phyloP scores from a whole-genome alignment of 805 yeast species.

The Clavispora carvajalis region DNA sequence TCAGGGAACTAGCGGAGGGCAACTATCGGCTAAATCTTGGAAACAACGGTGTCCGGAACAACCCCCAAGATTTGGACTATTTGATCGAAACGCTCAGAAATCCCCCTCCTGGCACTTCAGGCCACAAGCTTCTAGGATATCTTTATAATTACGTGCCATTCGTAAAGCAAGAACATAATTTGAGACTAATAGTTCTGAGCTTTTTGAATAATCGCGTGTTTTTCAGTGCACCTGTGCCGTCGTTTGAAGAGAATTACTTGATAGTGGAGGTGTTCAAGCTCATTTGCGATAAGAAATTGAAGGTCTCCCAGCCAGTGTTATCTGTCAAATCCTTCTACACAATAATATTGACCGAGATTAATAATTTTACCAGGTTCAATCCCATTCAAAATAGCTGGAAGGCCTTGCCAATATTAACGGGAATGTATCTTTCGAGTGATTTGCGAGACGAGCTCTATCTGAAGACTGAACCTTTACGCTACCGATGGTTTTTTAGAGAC shows the following conservation, averaged over 20 bases:
- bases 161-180: constrained; percentile 42
- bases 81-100: constrained; percentile 39
- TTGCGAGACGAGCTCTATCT: constrained; percentile 30
- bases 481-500: constrained; percentile 28
- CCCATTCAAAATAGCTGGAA: constrained; percentile 38
- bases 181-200: constrained; percentile 38
- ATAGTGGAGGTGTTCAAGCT: constrained; percentile 46
- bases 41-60: too few species aligned
- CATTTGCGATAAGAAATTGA: constrained; percentile 40
- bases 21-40: too few species aligned
- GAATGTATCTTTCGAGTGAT: constrained; percentile 35
- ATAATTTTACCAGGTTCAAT: constrained; percentile 25
- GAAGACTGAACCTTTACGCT: constrained; percentile 20
- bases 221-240: constrained; percentile 14
- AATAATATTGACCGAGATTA: constrained; percentile 29
- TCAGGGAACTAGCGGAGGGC: neutral
- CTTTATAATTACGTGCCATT: constrained; percentile 48
- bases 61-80: constrained; percentile 46
- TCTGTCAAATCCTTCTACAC: constrained; percentile 40
- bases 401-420: constrained; percentile 43
- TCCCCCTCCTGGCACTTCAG: constrained; percentile 31
- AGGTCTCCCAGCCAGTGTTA: constrained; percentile 45
- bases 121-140: constrained; percentile 37
- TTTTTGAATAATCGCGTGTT: constrained; percentile 41
- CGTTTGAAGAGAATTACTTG: constrained; percentile 29